phyloP scores from a whole-genome alignment of 1,284 basidiomycete species.

The Meira nashicola region DNA sequence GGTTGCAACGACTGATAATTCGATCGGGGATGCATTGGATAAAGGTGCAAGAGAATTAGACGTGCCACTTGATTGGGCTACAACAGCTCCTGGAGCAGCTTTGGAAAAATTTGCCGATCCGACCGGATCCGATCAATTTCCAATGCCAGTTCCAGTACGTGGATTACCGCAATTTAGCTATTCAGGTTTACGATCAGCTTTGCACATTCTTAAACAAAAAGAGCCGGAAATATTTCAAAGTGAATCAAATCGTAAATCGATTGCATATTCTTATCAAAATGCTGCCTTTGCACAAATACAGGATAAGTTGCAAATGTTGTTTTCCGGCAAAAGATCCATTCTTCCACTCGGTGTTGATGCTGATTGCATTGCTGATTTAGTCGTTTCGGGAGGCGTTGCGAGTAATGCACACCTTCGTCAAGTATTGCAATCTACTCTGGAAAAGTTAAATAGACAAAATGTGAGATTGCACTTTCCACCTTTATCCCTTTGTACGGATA shows the following conservation, averaged over 20 bases:
- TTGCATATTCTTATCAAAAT: constrained; percentile 37
- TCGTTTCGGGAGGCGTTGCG: constrained; percentile 49
- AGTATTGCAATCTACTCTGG: constrained; percentile 23
- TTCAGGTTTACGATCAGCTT: constrained; percentile 38
- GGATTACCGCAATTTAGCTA: constrained; percentile 39
- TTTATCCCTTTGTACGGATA: constrained; percentile 44
- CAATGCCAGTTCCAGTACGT: constrained; percentile 31
- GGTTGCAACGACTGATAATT: constrained; percentile 42
- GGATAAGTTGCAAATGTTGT: constrained; percentile 29
- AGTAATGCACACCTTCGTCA: constrained; percentile 36
- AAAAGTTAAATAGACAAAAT: constrained; percentile 21
- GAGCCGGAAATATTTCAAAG: background rate
- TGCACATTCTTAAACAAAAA: constrained; percentile 22
- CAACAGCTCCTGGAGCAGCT: constrained; percentile 35
- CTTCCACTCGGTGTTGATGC: background rate
- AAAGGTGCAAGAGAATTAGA: constrained; percentile 41
- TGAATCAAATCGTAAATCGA: constrained; percentile 3
- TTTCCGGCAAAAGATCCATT: background rate
- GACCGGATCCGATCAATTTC: background rate
- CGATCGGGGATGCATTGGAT: constrained; percentile 49
- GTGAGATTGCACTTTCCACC: constrained; percentile 41
- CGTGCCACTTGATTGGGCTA: constrained; percentile 34
- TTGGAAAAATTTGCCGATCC: constrained; percentile 29
- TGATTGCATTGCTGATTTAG: constrained; percentile 26
- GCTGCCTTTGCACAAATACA: constrained; percentile 44